Conservation (phyloP, 208 protist species). For the Acanthamoeba rhysodes region DNA sequence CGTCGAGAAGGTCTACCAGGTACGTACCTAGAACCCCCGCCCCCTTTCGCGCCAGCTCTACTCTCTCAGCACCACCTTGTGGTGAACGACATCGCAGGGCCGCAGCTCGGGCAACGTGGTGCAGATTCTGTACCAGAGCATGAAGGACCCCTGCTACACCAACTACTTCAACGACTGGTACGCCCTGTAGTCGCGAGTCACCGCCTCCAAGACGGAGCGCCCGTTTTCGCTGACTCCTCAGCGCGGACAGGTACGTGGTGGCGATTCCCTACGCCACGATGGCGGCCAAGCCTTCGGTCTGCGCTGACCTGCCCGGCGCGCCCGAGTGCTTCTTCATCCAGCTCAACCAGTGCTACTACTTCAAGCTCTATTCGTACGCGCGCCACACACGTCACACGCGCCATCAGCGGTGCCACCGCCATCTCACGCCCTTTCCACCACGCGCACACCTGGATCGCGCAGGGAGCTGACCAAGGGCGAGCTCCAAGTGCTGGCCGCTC, state of each 20-base stretch:
- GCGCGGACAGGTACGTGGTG: background rate
- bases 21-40: too few species aligned
- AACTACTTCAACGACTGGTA: slow-evolving; percentile 28
- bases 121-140: slow-evolving; percentile 37
- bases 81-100: background rate
- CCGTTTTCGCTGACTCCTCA: background rate
- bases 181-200: too few species aligned
- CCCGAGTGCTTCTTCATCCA: slow-evolving; percentile 55
- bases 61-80: background rate
- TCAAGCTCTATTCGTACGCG: slow-evolving; percentile 51
- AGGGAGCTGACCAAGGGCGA: slow-evolving; percentile 34
- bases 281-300: background rate
- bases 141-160: slow-evolving; percentile 38
- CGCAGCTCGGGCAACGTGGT: slow-evolving; percentile 46
- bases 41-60: background rate
- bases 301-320: background rate
- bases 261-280: slow-evolving; percentile 18
- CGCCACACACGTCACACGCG: background rate
- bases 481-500: slow-evolving; percentile 3
- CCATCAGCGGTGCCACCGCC: background rate
- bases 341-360: slow-evolving; percentile 64
- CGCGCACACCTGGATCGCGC: background rate
- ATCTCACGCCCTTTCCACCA: background rate
- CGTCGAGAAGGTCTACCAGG: slow-evolving; percentile 30
- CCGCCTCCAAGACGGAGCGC: too few species aligned